A percentile compares a stretch with the other conserved stretches of the same genome.
These are phyloP conservation scores for Phytophthora tubulina DNA, from an alignment of 352 stramenopile genomes.

Conservation along the genomic window DNA sequence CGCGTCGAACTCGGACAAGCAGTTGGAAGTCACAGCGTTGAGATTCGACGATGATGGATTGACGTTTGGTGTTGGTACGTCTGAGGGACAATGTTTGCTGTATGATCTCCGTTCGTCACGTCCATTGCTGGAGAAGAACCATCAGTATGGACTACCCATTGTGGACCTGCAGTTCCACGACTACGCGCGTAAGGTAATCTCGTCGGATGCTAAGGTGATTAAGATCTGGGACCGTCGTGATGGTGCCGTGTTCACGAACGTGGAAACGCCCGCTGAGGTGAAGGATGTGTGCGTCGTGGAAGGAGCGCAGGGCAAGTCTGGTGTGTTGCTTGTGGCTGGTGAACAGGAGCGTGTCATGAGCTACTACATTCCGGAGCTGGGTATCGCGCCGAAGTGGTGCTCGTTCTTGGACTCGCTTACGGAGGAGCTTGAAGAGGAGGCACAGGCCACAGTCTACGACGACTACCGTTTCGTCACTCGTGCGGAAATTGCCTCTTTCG, in stretches of 20 bases:
- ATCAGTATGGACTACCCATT: conserved; percentile 98
- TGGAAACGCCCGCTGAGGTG: conserved; percentile 97
- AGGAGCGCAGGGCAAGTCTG: conserved; percentile 91
- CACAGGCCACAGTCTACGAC: conserved; percentile 96
- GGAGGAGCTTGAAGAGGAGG: conserved; percentile 98
- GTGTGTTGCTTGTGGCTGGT: conserved; percentile 96
- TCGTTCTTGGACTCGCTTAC: conserved; percentile 99
- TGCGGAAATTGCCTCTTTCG: conserved; percentile 95
- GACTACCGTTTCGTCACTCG: conserved; percentile 99
- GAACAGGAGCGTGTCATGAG: conserved; percentile 98
- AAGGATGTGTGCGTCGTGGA: conserved; percentile 96
- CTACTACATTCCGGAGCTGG: conserved; percentile 99
- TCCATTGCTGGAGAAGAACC: conserved; percentile 96
- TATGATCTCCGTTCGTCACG: conserved; percentile 97
- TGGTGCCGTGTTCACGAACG: conserved; percentile 95
- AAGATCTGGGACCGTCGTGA: conserved; percentile 97
- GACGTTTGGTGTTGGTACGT: conserved; percentile 95
- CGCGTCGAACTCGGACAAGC: conserved; percentile 36
- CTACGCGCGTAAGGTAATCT: conserved; percentile 92
- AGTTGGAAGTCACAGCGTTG: conserved; percentile 93
- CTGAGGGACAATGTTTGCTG: conserved; percentile 92
- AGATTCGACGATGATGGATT: conserved; percentile 95
- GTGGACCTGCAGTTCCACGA: conserved; percentile 95
- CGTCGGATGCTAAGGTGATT: conserved; percentile 97
- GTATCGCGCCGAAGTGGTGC: conserved; percentile 98